phyloP scores from a whole-genome alignment of 2,329 filamentous ascomycete species.

The Aspergillus novofumigatus region DNA sequence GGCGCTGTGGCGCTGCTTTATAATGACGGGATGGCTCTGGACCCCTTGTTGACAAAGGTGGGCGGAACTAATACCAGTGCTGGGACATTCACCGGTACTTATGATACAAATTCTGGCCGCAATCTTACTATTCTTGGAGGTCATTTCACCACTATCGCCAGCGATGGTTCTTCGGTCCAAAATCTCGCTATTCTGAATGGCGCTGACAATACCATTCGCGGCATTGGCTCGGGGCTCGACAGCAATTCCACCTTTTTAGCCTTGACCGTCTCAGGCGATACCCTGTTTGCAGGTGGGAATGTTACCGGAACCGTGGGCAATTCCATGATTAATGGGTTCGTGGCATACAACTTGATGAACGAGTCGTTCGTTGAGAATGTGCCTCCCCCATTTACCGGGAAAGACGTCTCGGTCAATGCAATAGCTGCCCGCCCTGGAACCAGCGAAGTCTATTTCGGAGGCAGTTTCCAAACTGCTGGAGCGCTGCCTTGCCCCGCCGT shows the following conservation, averaged over 20 bases:
- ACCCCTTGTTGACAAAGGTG: conserved; percentile 49
- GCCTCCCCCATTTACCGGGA: conserved; percentile 69
- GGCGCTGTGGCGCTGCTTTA: conserved; percentile 65
- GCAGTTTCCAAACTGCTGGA: conserved; percentile 77
- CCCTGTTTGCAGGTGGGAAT: conserved; percentile 77
- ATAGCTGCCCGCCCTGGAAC: conserved; percentile 69
- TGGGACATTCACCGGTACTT: conserved; percentile 66
- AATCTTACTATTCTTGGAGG: conserved; percentile 88
- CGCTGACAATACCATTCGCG: conserved; percentile 64
- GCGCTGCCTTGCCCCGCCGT: conserved; percentile 76
- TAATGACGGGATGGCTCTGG: conserved; percentile 32
- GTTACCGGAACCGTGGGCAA: conserved; percentile 65
- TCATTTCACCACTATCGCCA: conserved; percentile 69
- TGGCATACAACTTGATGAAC: conserved; percentile 71
- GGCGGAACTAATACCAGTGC: conserved; percentile 21
- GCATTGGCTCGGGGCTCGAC: conserved; percentile 61
- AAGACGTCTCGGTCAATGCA: conserved; percentile 67
- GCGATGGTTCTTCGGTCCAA: conserved; percentile 66
- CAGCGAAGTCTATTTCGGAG: conserved; percentile 77
- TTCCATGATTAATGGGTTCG: conserved; percentile 64
- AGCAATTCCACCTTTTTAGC: conserved; percentile 71
- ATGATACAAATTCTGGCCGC: conserved; percentile 64
- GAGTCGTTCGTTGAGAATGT: conserved; percentile 62
- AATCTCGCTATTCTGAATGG: conserved; percentile 83
- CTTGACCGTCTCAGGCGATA: conserved; percentile 62